Evolutionary conservation across 345 rosid genomes (phyloP).

Genomic region (Cardiospermum halicacabum): DNA sequence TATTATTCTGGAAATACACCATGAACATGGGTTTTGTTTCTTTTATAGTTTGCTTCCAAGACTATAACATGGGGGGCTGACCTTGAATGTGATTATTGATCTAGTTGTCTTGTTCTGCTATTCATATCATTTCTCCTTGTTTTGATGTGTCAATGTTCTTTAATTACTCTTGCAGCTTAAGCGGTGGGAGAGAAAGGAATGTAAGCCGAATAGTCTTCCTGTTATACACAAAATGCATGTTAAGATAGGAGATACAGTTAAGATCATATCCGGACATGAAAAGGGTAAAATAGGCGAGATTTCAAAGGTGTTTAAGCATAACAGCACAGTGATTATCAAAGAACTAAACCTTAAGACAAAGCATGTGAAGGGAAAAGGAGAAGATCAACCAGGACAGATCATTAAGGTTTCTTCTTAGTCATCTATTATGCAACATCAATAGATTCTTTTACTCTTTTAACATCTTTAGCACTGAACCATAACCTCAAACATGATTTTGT

Average conservation of each 20-base stretch:
- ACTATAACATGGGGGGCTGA: not conserved
- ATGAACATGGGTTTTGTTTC: too few species aligned
- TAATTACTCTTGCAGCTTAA: slow-evolving; percentile 48
- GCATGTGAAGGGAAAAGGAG: slow-evolving; percentile 85
- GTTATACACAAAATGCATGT: slow-evolving; percentile 87
- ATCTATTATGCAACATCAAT: not conserved
- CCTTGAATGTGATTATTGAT: not conserved
- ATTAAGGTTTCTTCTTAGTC: slow-evolving; percentile 48
- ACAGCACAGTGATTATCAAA: slow-evolving; percentile 65
- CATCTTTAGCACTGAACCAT: not conserved
- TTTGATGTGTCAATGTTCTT: not conserved
- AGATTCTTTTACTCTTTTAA: not conserved
- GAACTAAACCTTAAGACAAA: slow-evolving; percentile 92
- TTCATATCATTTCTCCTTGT: not conserved
- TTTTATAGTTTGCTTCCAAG: slow-evolving; percentile 8
- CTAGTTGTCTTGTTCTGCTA: not conserved
- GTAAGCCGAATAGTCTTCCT: slow-evolving; percentile 93
- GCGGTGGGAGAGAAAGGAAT: slow-evolving; percentile 83
- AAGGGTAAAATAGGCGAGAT: slow-evolving; percentile 88
- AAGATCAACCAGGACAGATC: slow-evolving; percentile 84
- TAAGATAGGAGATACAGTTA: slow-evolving; percentile 80
- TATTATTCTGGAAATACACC: too few species aligned
- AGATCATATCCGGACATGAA: slow-evolving; percentile 77
- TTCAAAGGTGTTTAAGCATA: slow-evolving; percentile 61
- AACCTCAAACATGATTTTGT: slow-evolving; percentile 21